Evolutionary conservation across 495 filamentous ascomycete species (phyloP).

Genomic region (Hyaloscypha hepaticicola): DNA sequence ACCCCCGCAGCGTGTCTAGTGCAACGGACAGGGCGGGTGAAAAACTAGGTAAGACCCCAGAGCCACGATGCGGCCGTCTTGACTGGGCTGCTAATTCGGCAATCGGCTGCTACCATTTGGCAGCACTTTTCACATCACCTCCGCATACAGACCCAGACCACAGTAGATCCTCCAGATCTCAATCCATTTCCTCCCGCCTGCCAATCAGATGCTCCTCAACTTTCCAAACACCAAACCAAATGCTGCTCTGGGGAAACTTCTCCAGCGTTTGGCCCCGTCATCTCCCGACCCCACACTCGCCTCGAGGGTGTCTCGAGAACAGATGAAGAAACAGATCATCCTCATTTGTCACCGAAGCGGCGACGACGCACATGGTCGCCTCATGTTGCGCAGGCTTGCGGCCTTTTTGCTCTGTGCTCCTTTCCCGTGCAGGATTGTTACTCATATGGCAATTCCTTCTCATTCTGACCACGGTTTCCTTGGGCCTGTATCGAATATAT

Average conservation of each 20-base stretch:
- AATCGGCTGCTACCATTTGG: not conserved
- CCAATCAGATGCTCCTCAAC: not conserved
- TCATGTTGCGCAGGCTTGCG: not conserved
- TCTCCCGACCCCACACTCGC: slow-evolving; percentile 13
- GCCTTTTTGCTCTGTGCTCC: not conserved
- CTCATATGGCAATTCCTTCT: slow-evolving; percentile 20
- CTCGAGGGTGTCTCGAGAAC: not conserved
- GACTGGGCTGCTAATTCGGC: not conserved
- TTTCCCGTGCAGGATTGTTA: slow-evolving; percentile 13
- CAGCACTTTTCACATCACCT: not conserved
- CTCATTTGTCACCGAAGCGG: not conserved
- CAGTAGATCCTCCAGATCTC: not conserved
- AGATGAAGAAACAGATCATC: not conserved
- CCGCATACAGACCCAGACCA: too few relatives aligned
- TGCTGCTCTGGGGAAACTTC: not conserved
- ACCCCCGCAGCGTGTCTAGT: not conserved
- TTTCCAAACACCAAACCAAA: not conserved
- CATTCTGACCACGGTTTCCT: slow-evolving; percentile 2
- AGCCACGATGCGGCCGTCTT: not conserved
- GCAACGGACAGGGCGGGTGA: not conserved
- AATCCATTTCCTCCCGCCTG: not conserved
- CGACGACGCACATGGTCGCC: too few relatives aligned
- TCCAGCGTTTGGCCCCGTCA: slow-evolving; percentile 7
- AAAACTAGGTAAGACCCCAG: not conserved
- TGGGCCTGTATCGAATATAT: slow-evolving; percentile 25